phyloP scores from a whole-genome alignment of 352 stramenopile species.

The Pythium rishiriense region DNA sequence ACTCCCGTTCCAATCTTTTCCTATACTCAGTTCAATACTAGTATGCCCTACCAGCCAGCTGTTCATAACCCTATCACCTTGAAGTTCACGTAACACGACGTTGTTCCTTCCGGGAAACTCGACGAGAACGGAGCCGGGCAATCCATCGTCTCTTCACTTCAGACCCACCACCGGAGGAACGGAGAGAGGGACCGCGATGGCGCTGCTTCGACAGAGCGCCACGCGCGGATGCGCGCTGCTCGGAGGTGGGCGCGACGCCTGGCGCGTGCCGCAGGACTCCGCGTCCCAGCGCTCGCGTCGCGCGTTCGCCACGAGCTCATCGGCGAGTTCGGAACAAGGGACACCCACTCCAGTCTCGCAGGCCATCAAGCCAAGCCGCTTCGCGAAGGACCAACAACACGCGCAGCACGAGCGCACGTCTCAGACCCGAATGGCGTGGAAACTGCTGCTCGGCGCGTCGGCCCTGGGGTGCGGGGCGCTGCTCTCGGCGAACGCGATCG shows the following conservation, averaged over 20 bases:
- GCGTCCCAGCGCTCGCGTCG: slow-evolving; percentile 12
- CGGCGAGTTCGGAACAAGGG: not conserved
- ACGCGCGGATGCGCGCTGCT: slow-evolving; percentile 18
- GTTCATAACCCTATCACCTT: slow-evolving; percentile 29
- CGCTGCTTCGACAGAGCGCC: slow-evolving; percentile 26
- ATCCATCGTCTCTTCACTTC: slow-evolving; percentile 5
- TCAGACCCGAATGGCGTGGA: not conserved
- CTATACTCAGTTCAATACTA: slow-evolving; percentile 10
- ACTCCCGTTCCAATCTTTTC: not conserved
- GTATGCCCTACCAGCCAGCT: not conserved
- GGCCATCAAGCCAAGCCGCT: not conserved
- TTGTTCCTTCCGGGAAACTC: slow-evolving; percentile 19
- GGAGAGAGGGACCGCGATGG: slow-evolving; percentile 4
- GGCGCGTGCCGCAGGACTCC: slow-evolving; percentile 20
- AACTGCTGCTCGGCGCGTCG: slow-evolving; percentile 23
- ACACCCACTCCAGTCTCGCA: not conserved
- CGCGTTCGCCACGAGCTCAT: slow-evolving; percentile 10
- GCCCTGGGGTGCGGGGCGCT: slow-evolving; percentile 24
- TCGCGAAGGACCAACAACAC: not conserved
- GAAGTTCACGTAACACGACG: slow-evolving; percentile 27
- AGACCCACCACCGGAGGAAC: not conserved
- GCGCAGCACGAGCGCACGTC: not conserved
- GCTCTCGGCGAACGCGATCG: slow-evolving; percentile 1
- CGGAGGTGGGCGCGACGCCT: slow-evolving; percentile 8
- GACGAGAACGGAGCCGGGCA: slow-evolving; percentile 19